Base-by-base conservation (phyloP, 2,329 filamentous ascomycete genomes). In the Neopestalotiopsis sp. region DNA sequence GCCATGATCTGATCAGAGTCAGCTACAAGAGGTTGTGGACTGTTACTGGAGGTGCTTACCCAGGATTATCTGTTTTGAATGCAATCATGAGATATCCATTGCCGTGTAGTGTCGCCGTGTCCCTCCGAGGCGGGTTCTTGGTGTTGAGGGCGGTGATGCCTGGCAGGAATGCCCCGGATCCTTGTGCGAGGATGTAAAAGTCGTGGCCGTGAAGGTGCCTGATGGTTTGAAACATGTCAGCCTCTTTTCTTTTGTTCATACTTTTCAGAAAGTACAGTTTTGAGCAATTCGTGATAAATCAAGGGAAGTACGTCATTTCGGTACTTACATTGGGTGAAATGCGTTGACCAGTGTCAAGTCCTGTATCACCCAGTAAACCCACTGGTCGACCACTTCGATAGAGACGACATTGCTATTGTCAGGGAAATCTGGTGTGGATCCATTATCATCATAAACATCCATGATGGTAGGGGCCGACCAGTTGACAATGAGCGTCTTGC, bases 381-480 rank as follows among this genome's bases (percentile, higher is more conserved):
- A 82, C 59, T 77, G 71, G 20, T 77, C 69, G 1, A 67, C 72
- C 2, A 70, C 69, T 10, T 73, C 49, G 4, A 79, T 69, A 10
- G 71, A 49, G 34, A 80, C 76, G 49, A 76, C 76, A 69, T 78
- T 76, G 34, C 74, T 70, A 7, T 71, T 71, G 1, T 75, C 73
- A 57, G 76, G 79, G 6, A 72, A 67, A 14, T 68, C 74, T 6
- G 34, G 34, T 38, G 34, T 38, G 1, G 34, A 10, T 10, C 70
- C 69, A n/a, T 68, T 68, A 38, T 77, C 68, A 2, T 77, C 66
- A 14, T 76, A 67, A 9, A 80, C 73, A 65, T 78, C 73, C 14
- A 70, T 69, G 4, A 83, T 76, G 0, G 85, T 87, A 7, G 86
- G 85, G 61, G 84, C 74, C 10, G 75, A 74, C 79, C 85, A 87